A percentile compares a stretch with the other conserved stretches of the same genome.
Evolutionary conservation across 2,329 filamentous ascomycete species (phyloP).

Genomic region (Exophiala lecanii-corni): DNA sequence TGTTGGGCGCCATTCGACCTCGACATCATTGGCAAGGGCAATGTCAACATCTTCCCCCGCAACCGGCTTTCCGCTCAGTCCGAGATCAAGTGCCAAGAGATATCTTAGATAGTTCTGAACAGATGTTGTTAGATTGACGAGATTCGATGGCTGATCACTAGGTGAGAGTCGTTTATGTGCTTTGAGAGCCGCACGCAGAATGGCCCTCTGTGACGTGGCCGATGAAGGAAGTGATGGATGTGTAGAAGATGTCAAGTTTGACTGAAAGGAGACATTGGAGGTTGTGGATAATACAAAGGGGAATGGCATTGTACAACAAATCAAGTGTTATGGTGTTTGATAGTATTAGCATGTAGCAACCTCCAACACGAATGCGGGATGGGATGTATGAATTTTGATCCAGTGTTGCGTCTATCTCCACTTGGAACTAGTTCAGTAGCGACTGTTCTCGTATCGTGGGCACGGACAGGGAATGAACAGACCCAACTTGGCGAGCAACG

Average conservation of each 20-base stretch:
- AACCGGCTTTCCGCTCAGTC: constrained; percentile 55
- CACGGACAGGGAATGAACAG: no score
- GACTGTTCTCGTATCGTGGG: no score
- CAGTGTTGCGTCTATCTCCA: no score
- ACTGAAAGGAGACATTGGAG: constrained; percentile 75
- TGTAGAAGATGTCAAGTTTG: constrained; percentile 70
- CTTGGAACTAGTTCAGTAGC: no score
- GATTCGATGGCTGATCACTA: constrained; percentile 63
- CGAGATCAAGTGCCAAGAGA: constrained; percentile 69
- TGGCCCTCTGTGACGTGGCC: constrained; percentile 76
- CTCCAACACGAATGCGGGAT: no score
- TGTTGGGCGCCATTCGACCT: constrained; percentile 76
- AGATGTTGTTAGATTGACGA: constrained; percentile 64
- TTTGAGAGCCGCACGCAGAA: constrained; percentile 79
- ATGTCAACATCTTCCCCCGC: constrained; percentile 63
- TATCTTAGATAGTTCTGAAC: constrained; percentile 79
- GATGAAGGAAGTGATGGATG: constrained; percentile 84
- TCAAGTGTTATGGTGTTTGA: no score
- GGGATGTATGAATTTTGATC: no score
- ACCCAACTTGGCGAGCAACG: no score
- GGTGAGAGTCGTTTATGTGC: constrained; percentile 80
- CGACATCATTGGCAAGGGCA: constrained; percentile 62
- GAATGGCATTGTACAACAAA: constrained; percentile 67
- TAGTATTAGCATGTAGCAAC: no score
- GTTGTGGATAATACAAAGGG: constrained; percentile 86